These are phyloP conservation scores for Cnidoscolus chayamansa DNA, from an alignment of 441 rosid species.

Conservation along the genomic window DNA sequence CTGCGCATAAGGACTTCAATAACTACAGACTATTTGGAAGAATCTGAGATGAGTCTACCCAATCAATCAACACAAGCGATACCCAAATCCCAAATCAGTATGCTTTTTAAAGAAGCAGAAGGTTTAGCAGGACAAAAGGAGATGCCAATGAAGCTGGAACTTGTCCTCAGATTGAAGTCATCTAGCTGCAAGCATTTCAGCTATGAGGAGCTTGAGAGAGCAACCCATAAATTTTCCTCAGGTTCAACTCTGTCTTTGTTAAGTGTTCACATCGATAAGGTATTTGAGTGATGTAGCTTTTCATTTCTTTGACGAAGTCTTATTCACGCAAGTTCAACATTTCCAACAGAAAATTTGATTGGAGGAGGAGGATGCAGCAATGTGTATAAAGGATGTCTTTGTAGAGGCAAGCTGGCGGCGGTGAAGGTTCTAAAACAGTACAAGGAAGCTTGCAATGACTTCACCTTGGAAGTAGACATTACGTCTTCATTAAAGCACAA, in stretches of 20 bases:
- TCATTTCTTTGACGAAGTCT: background rate
- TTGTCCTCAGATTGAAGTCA: constrained; percentile 34
- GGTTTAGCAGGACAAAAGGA: constrained; percentile 16
- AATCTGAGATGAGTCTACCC: constrained; percentile 17
- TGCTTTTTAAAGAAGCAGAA: constrained; percentile 10
- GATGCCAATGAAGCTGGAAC: constrained; percentile 35
- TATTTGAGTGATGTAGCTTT: background rate
- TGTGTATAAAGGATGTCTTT: constrained; percentile 66
- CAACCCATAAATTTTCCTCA: constrained; percentile 66
- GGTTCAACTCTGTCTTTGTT: constrained; percentile 35
- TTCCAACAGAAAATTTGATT: constrained; percentile 49
- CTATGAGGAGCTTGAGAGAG: constrained; percentile 52
- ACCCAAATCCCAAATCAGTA: constrained; percentile 5
- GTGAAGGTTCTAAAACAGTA: constrained; percentile 63
- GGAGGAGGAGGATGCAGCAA: constrained; percentile 83
- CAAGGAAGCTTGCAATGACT: constrained; percentile 58
- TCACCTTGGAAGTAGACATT: constrained; percentile 62
- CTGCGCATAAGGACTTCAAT: constrained; percentile 22
- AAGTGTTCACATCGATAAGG: background rate
- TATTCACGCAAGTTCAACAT: constrained; percentile 7
- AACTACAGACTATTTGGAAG: constrained; percentile 18
- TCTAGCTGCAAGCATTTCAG: constrained; percentile 41
- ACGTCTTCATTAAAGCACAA: constrained; percentile 56
- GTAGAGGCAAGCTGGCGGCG: constrained; percentile 54
- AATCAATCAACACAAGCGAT: constrained; percentile 7